Base-by-base conservation (phyloP, 75 land plant genomes). In the Pseudotsuga menziesii region DNA sequence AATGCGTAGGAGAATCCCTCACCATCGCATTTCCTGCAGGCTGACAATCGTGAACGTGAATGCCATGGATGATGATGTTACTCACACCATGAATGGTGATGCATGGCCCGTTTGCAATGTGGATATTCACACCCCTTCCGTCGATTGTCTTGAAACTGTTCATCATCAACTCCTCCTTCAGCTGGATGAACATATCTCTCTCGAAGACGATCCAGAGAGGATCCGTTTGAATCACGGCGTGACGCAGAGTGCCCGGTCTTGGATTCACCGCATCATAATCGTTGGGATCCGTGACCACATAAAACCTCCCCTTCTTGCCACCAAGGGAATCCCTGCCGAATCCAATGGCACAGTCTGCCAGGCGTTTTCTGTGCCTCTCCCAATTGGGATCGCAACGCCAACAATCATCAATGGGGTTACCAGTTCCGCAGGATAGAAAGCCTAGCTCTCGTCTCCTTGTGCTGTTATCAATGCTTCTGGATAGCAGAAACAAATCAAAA, bases 1-100 rank as follows among this genome's bases (percentile, higher is more conserved):
- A 86, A 67, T 94, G 97, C n/a, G 75, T 74, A 0, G 92, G 92
- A 0, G 88, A 88, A 88, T 88, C 87, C 36, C 94, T 78, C 13
- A 94, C 92, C 85, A 80, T 84, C 58, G 94, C 94, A 57, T 90
- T 90, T 15, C 94, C 94, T 2, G 94, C 83, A 22, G 85, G 85
- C 78, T 83, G 80, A 81, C 94, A 92, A 57, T 94, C 89, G 61
- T 82, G 84, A 29, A 82, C 74, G 48, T 82, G 82, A 29, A 82
- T 26, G 5, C 84, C 84, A 23, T 82, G 84, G 32, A 82, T 75
- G 58, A 82, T 82, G 60, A 82, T 29, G 52, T 80, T 61, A 9
- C 41, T 35, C 25, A 80, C 84, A 20, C 55, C 19, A 58, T 64
- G 77, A 3, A 82, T 16, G 19, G 83, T 82, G 5, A 82, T 73